These are phyloP conservation scores for Dendrobium officinale DNA, from an alignment of 106 monocot species.

Conservation along the genomic window DNA sequence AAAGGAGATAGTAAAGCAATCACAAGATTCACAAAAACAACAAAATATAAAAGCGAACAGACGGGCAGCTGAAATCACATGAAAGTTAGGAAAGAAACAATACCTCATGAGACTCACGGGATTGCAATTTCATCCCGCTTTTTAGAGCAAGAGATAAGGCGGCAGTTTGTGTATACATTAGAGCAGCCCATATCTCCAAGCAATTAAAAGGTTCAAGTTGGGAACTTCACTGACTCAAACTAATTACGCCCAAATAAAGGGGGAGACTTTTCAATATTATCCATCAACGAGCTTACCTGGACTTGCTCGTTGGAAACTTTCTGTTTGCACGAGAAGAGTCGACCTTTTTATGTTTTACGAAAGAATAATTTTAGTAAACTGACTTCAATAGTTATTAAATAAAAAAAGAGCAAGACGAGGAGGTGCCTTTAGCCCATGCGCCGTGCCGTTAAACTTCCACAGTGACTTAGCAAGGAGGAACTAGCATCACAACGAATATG, in stretches of 20 bases:
- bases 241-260: neutral
- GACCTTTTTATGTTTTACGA: neutral
- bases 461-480: constrained; percentile 8
- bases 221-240: neutral
- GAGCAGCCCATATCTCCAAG: neutral
- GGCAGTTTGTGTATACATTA: neutral
- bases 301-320: neutral
- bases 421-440: neutral
- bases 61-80: constrained; percentile 39
- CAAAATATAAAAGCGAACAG: constrained; percentile 7
- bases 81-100: constrained; percentile 30
- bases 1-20: no score
- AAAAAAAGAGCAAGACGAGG: neutral
- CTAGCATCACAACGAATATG: constrained; percentile 1
- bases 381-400: neutral
- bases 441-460: constrained; percentile 15
- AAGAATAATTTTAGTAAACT: neutral
- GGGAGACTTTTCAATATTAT: no score
- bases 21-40: neutral
- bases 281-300: neutral
- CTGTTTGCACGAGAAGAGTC: neutral
- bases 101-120: constrained; percentile 9
- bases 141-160: neutral
- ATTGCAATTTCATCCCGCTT: neutral
- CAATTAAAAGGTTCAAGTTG: neutral